These are phyloP conservation scores for Amanita polypyramis DNA, from an alignment of 768 basidiomycete species.

Conservation along the genomic window DNA sequence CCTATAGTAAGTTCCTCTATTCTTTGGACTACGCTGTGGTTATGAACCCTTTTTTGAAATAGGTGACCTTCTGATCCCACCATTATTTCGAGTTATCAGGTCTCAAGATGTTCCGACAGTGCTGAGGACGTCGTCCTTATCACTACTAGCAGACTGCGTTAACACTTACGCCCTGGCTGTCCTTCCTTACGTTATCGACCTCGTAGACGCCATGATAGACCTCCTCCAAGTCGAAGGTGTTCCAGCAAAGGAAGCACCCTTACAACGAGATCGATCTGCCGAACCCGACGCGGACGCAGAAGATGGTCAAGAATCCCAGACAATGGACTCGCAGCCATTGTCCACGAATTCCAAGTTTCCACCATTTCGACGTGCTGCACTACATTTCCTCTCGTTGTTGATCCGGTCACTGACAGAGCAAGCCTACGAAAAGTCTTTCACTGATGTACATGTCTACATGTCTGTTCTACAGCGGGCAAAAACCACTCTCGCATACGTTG, in stretches of 20 bases:
- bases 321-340: slow-evolving; percentile 50
- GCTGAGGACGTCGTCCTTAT: slow-evolving; percentile 50
- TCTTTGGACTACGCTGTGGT: not conserved
- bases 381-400: slow-evolving; percentile 71
- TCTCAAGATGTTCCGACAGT: slow-evolving; percentile 53
- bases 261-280: not conserved
- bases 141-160: slow-evolving; percentile 65
- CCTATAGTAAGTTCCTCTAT: slow-evolving; percentile 43
- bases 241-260: slow-evolving; percentile 13
- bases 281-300: slow-evolving; percentile 4
- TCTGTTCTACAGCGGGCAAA: slow-evolving; percentile 37
- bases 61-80: slow-evolving; percentile 69
- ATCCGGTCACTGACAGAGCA: slow-evolving; percentile 49
- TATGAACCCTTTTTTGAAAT: slow-evolving; percentile 7
- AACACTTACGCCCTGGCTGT: slow-evolving; percentile 54
- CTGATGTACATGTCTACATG: slow-evolving; percentile 21
- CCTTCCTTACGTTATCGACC: slow-evolving; percentile 48
- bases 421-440: slow-evolving; percentile 31
- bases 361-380: slow-evolving; percentile 71
- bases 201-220: slow-evolving; percentile 64
- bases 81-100: slow-evolving; percentile 55
- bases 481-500: slow-evolving; percentile 58
- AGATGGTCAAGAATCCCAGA: slow-evolving; percentile 15
- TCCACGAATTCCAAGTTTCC: slow-evolving; percentile 58
- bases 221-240: slow-evolving; percentile 58